A percentile compares a stretch with the other conserved stretches of the same genome.
phyloP scores from a whole-genome alignment of 768 basidiomycete species.

The Termitomyces titanicus region DNA sequence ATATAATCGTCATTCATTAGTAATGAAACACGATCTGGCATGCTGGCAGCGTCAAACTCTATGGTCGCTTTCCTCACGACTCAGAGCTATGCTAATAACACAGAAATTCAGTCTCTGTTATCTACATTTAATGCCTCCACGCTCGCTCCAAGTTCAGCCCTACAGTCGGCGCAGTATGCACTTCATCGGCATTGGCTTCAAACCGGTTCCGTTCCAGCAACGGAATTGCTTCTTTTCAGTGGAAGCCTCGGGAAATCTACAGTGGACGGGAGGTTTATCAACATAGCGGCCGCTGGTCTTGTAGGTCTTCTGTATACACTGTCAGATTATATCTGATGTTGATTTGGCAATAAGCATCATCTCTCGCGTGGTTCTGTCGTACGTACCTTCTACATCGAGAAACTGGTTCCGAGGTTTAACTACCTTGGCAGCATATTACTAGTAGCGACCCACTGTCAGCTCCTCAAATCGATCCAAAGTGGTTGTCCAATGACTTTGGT shows the following conservation, averaged over 20 bases:
- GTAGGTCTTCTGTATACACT: background rate
- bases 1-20: background rate
- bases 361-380: background rate
- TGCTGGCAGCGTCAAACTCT: background rate
- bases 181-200: background rate
- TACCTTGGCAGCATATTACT: background rate
- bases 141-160: background rate
- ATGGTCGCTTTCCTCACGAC: background rate
- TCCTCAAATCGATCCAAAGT: background rate
- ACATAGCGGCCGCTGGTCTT: background rate
- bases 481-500: background rate
- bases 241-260: background rate
- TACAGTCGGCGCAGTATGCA: background rate
- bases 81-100: background rate
- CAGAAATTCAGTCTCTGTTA: background rate
- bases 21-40: background rate
- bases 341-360: background rate
- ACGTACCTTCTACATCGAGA: background rate
- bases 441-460: background rate
- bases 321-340: background rate
- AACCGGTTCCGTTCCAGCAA: background rate
- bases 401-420: background rate
- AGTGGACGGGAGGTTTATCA: background rate
- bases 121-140: background rate
- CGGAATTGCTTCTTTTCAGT: background rate